Base-by-base conservation (phyloP, 108 stramenopile species). In the Pseudonitzschia delicatissima region DNA sequence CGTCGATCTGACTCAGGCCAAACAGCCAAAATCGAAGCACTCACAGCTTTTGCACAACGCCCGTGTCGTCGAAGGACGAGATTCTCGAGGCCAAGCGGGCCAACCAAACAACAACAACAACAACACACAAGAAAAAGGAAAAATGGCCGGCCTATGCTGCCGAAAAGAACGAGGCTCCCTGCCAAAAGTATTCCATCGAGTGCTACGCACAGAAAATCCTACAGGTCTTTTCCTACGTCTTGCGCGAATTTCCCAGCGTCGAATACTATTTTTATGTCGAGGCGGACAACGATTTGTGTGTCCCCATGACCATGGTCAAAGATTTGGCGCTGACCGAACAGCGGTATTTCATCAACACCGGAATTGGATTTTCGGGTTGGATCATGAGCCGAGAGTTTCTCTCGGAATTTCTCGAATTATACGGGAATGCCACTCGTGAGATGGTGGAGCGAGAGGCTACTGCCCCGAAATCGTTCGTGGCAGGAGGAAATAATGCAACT, bases 201-300 rank as follows among this genome's bases (percentile, higher is more conserved):
- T 76, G 75, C 37, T 76, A 76, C 63, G 62, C 53, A 28, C 31
- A 69, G 21, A 76, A 76, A 35, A 58, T 76, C 26, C 11, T 76
- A 13, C 75, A 76, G 61, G 67, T 76, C 37, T 76, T 76, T 66
- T 55, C 53, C 11, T 45, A 65, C 33, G 63, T 71, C 8, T 45
- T 76, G 28, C 18, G 45, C 29, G 4, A 59, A 0, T 52, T 53
- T 39, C 64, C 75, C 17, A 35, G 69, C 18, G 53, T 68, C 7
- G 39, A 70, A 25, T 71, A 76, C 49, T 71, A 69, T 42, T 76
- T 76, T 58, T 76, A 76, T 31, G 69, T 71, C 53, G 75, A 76
- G 42, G 59, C 75, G 2, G 75, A 76, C 44, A 76, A 76, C 64
- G 62, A 61, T 42, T 49, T 76, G 25, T 76, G 75, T 48, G 63